phyloP scores from a whole-genome alignment of 176 grass and related monocot genomes.

The Tillandsia leiboldiana region DNA sequence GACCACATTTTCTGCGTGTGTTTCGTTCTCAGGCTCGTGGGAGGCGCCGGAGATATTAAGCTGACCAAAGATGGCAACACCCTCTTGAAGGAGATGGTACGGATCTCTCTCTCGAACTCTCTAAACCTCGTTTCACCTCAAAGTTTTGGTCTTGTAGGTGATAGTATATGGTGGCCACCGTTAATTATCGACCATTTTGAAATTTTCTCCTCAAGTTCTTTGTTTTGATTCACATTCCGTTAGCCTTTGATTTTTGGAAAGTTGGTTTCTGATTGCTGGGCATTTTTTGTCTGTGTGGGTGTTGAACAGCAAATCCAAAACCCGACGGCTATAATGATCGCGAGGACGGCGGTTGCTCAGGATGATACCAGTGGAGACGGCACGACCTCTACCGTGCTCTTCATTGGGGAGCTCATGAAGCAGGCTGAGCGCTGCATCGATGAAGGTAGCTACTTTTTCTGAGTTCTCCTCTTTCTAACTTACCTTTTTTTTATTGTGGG shows the following conservation, averaged over 20 bases:
- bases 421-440: conserved; percentile 77
- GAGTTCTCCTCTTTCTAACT: conserved; percentile 1
- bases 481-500: too few relatives aligned
- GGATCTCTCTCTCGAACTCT: neutral
- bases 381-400: conserved; percentile 89
- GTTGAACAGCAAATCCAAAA: conserved; percentile 84
- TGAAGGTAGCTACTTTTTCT: conserved; percentile 35
- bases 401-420: conserved; percentile 96
- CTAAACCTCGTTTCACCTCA: neutral
- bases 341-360: conserved; percentile 76
- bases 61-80: conserved; percentile 98
- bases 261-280: neutral
- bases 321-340: conserved; percentile 96
- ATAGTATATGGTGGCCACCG: neutral
- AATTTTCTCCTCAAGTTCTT: too few relatives aligned
- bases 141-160: conserved; percentile 1
- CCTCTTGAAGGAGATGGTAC: conserved; percentile 94
- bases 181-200: too few relatives aligned
- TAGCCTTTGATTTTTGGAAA: neutral
- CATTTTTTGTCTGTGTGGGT: neutral
- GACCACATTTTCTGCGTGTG: neutral
- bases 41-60: conserved; percentile 94
- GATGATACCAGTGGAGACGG: conserved; percentile 83
- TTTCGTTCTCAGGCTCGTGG: conserved; percentile 55
- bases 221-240: too few relatives aligned